Evolutionary conservation across 2,329 filamentous ascomycete genomes (phyloP), one percentile per base, ranked within the genome.

Genomic region (Sclerotiophoma versabilis): DNA sequence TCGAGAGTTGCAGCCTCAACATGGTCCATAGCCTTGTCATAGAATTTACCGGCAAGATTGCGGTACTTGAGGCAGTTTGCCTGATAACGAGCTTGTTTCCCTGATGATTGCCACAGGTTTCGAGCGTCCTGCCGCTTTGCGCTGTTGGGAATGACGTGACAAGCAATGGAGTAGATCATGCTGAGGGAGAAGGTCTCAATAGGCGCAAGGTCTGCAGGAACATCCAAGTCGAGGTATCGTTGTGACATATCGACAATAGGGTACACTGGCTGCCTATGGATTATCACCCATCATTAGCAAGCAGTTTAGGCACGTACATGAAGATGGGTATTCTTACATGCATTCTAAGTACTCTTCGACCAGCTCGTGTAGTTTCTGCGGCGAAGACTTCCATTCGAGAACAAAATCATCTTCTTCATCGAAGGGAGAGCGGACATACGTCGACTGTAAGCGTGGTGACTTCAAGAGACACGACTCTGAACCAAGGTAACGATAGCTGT

Each of bases 151-250:
- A 68, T 58, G 2, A 73, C 54, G 38, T 74, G 67, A 53, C 70
- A 75, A 20, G 63, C 65, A 19, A 75, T 72, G 8, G 71, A 71
- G 49, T 73, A 75, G 14, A 74, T 63, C 70, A 75, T 74, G 39
- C 73, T 69, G 11, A 75, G 58, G 2, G 63, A 62, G 43, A 75
- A 74, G 0, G 57, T 53, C 23, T 75, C 72, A 0, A 61, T 57
- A 3, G 63, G 59, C 1, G 49, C 60, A 12, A 74, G 58, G 45
- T 71, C 61, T 10, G 49, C 20, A 6, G 68, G 69, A 2, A 66
- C 49, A 10, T 67, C 61, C 6, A 57, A 48, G 20, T 36, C 38
- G 1, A 74, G 61, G 34, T 72, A 73, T 15, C 69, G 65, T 27
- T 63, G 54, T 2, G 60, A 63, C 2, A 49, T 27, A 33, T 75